Base-by-base conservation (phyloP, 495 filamentous ascomycete genomes). In the Aspergillus nidulans region DNA sequence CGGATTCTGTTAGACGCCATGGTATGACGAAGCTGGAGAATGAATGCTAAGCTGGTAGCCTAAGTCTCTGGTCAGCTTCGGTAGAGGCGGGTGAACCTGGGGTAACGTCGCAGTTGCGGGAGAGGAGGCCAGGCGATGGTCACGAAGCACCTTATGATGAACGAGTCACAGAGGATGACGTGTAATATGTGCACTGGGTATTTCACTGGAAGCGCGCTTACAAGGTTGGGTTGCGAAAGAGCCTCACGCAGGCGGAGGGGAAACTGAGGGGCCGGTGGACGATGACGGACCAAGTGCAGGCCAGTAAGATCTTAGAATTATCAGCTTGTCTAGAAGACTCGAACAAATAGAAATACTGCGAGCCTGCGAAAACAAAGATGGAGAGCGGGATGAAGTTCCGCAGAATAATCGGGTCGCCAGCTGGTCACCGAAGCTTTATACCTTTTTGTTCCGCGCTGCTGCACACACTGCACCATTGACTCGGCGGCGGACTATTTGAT, bases 1-100 rank as follows among this genome's bases (percentile, higher is more conserved):
- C 94, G 90, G 45, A 81, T 73, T 36, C 89, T 82, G 53, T 90
- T 91, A 32, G 86, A 83, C 46, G 87, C 74, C 90, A 95, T 96
- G 56, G 47, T 25, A 9, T 25, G 3, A 15, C 4, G 16, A 13
- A 45, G 42, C 4, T 42, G 9, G n/a, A 10, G 6, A 16, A 3
- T n/a, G 9, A 8, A 23, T 20, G 41, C 23, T 19, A 32, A 32
- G 38, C 15, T 47, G 36, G 23, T 24, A 32, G 36, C 19, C 50
- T 53, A 16, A 46, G 5, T 16, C 4, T 46, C 19, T 38, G 12
- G 41, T 38, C 21, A 46, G 42, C 7, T 16, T 19, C 15, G 16
- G n/a, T 4, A 38, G 16, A n/a, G n/a, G n/a, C n/a, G n/a, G n/a
- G n/a, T 24, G 42, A 12, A 32, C 30, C 7, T 26, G 18, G 20